Conservation (phyloP, 2,329 filamentous ascomycete species). For the Colletotrichum sp. region DNA sequence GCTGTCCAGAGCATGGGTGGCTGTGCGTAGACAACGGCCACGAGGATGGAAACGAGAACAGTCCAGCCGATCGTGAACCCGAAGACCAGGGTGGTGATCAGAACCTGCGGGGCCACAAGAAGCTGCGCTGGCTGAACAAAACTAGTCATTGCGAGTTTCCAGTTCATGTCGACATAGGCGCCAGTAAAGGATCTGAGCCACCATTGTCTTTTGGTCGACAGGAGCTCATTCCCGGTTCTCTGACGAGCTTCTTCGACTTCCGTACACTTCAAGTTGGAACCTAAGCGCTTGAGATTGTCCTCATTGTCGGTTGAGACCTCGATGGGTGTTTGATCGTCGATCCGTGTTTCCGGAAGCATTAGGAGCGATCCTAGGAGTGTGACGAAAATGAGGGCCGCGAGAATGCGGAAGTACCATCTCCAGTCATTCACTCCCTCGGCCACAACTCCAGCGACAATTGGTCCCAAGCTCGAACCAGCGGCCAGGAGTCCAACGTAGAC, state of each 20-base stretch:
- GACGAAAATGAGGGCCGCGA: constrained; percentile 16
- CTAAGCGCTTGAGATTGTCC: not conserved
- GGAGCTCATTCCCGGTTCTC: too few relatives aligned
- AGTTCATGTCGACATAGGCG: constrained; percentile 11
- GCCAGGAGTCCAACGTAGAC: constrained; percentile 21
- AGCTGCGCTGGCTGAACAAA: not conserved
- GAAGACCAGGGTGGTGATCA: constrained; percentile 10
- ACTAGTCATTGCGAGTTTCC: not conserved
- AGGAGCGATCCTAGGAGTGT: constrained; percentile 19
- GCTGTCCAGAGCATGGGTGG: constrained; percentile 7
- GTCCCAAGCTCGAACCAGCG: constrained; percentile 24
- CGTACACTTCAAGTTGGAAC: not conserved
- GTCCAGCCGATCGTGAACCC: constrained; percentile 14
- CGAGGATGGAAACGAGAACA: not conserved
- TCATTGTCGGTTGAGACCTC: not conserved
- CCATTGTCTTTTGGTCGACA: not conserved
- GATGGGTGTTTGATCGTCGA: not conserved
- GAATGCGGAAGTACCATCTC: constrained; percentile 24
- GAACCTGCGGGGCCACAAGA: constrained; percentile 2
- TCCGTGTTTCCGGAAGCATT: constrained; percentile 24
- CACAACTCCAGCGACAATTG: constrained; percentile 20
- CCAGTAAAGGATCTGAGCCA: constrained; percentile 3
- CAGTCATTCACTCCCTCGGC: constrained; percentile 15
- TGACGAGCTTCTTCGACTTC: not conserved
- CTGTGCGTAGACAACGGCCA: not conserved